phyloP scores from a whole-genome alignment of 1,139 yeast species.

The Keqinozyma sinolaborantium region DNA sequence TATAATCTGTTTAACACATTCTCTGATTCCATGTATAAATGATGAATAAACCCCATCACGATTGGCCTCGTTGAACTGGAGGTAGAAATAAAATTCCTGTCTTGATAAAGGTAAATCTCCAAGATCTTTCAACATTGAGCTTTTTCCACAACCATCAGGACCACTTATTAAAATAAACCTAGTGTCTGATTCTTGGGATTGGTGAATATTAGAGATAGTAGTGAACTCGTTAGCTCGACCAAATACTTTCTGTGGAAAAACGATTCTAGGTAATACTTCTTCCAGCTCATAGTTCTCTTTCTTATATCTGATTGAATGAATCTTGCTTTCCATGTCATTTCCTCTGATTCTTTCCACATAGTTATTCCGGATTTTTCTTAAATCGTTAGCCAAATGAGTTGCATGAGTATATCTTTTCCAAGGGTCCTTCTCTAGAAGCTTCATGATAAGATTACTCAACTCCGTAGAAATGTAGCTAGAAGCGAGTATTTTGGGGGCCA shows the following conservation, averaged over 20 bases:
- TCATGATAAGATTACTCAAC: conserved; percentile 41
- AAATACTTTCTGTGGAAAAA: conserved; percentile 26
- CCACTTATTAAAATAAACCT: conserved; percentile 39
- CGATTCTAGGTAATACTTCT: not conserved
- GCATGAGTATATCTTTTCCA: conserved; percentile 38
- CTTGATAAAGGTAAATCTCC: conserved; percentile 33
- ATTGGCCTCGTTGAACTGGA: conserved; percentile 36
- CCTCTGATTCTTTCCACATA: conserved; percentile 15
- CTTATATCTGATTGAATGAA: conserved; percentile 5
- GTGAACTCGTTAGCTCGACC: conserved; percentile 34
- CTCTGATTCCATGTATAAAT: conserved; percentile 32
- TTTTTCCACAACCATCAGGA: conserved; percentile 47
- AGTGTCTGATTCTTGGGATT: conserved; percentile 10
- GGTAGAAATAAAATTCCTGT: conserved; percentile 36
- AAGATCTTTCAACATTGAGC: conserved; percentile 41
- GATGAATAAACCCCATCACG: conserved; percentile 23
- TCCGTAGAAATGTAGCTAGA: conserved; percentile 32
- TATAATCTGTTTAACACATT: conserved; percentile 40
- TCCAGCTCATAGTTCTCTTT: conserved; percentile 3
- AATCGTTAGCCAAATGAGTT: conserved; percentile 35
- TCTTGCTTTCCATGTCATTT: conserved; percentile 6
- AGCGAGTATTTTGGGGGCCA: conserved; percentile 34
- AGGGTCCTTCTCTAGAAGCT: conserved; percentile 42
- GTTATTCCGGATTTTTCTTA: conserved; percentile 18
- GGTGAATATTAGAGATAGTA: conserved; percentile 16